These are phyloP conservation scores for Syncephalastrum contaminatum DNA, from an alignment of 371 early-diverging fungal species.

Conservation along the genomic window DNA sequence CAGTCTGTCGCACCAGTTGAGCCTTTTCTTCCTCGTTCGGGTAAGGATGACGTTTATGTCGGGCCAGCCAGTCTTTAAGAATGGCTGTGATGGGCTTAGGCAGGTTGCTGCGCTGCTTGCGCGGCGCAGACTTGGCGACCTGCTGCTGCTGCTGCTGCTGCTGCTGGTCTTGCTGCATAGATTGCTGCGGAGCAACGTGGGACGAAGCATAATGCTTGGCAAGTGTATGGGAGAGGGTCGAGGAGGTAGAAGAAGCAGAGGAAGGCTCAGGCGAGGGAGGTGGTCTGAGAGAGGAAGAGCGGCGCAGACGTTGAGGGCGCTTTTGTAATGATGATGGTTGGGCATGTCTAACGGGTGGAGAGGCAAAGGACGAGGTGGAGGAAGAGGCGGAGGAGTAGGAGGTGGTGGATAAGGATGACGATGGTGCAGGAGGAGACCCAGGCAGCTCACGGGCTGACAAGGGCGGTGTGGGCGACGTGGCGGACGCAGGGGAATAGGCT, in stretches of 20 bases:
- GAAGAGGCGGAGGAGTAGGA: too few relatives aligned
- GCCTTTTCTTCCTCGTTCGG: constrained; percentile 80
- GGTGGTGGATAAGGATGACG: too few relatives aligned
- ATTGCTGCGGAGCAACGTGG: neutral
- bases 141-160: neutral
- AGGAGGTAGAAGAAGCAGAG: constrained; percentile 6
- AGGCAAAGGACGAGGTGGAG: too few relatives aligned
- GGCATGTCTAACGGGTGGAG: too few relatives aligned
- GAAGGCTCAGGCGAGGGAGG: constrained; percentile 3
- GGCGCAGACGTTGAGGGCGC: too few relatives aligned
- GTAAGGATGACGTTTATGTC: constrained; percentile 78
- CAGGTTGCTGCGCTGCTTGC: constrained; percentile 59
- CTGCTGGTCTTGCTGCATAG: constrained; percentile 3
- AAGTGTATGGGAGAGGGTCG: neutral
- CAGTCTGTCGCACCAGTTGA: constrained; percentile 59
- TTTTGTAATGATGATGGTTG: constrained; percentile 7
- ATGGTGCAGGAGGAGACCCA: neutral
- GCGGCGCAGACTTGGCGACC: constrained; percentile 6
- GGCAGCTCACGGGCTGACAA: neutral
- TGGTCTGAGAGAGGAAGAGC: too few relatives aligned
- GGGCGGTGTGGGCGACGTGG: neutral
- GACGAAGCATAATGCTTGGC: neutral
- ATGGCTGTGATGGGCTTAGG: constrained; percentile 64
- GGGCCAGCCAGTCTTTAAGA: constrained; percentile 72
- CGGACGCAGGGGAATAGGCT: too few relatives aligned